Base-by-base conservation (phyloP, 352 stramenopile genomes). In the Globisporangium camurandrum region DNA sequence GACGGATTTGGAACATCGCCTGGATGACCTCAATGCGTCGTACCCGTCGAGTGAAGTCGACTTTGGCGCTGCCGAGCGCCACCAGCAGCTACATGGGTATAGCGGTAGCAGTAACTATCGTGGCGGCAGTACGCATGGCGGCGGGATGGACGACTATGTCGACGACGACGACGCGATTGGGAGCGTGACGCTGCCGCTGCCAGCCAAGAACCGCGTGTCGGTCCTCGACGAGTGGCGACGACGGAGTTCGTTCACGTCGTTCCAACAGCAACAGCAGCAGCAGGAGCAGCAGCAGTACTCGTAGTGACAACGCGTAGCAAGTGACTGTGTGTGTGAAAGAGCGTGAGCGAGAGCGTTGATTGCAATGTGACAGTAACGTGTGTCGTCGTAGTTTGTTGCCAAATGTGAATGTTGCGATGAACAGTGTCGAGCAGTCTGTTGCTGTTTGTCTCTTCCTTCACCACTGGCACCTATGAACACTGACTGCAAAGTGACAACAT, bases 1-100 rank as follows among this genome's bases (percentile, higher is more conserved):
- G 31, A 77, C 66, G 30, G 83, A 93, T 45, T 42, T 88, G 8
- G 77, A 88, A 33, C 78, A 47, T 37, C 69, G 66, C 20, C 48
- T 74, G 0, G 75, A 84, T 45, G 70, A 80, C 24, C 49, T 88
- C 44, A 69, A 80, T 46, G 63, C 52, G 44, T 65, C 66, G 27
- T 67, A 66, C 33, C 51, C 69, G 24, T 63, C 70, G 28, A 49
- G 44, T 19, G 68, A 84, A 39, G 30, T 52, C 16, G 52, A 58
- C 26, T 43, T 53, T 54, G 30, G 39, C 9, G 24, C 20, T 12
- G 36, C n/a, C 2, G 36, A 41, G 6, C 36, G 36, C 16, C 36
- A 22, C 17, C 30, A 34, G 30, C 30, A 16, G 30, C 30, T 2
- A 12, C 30, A n/a, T n/a, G n/a, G n/a, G n/a, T n/a, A n/a, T n/a